phyloP scores from a whole-genome alignment of 78 protist species.

The Tieghemostelium lacteum region DNA sequence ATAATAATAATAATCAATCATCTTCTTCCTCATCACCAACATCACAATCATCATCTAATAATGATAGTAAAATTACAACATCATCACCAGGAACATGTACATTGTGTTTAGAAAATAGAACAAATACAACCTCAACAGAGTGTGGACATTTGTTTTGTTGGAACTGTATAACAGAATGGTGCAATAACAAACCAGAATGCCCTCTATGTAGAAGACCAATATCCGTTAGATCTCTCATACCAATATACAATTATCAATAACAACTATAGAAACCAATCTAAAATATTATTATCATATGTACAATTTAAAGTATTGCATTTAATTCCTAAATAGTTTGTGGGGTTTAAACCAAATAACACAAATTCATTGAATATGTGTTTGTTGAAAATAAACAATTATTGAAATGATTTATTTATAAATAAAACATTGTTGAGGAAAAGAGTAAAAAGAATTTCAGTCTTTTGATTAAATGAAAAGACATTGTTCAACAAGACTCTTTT shows the following conservation, averaged over 20 bases:
- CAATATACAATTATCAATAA: conserved; percentile 41
- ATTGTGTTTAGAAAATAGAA: conserved; percentile 45
- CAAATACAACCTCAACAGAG: conserved; percentile 42
- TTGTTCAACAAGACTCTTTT: no score
- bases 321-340: no score
- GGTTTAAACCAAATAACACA: no score
- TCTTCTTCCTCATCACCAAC: background rate
- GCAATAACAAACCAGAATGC: conserved; percentile 39
- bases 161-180: conserved; percentile 62
- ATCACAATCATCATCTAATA: background rate
- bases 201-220: conserved; percentile 70
- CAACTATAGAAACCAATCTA: background rate
- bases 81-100: conserved; percentile 31
- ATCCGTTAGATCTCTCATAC: conserved; percentile 3
- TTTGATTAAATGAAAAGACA: no score
- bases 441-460: no score
- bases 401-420: no score
- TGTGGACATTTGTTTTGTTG: conserved; percentile 77
- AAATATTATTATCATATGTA: no score
- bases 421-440: no score
- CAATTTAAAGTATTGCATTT: no score
- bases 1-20: background rate
- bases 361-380: no score
- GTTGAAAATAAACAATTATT: no score
- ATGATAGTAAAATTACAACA: no score